Evolutionary conservation across 2,329 filamentous ascomycete species (phyloP).

Genomic region (Fusarium ramigenum): DNA sequence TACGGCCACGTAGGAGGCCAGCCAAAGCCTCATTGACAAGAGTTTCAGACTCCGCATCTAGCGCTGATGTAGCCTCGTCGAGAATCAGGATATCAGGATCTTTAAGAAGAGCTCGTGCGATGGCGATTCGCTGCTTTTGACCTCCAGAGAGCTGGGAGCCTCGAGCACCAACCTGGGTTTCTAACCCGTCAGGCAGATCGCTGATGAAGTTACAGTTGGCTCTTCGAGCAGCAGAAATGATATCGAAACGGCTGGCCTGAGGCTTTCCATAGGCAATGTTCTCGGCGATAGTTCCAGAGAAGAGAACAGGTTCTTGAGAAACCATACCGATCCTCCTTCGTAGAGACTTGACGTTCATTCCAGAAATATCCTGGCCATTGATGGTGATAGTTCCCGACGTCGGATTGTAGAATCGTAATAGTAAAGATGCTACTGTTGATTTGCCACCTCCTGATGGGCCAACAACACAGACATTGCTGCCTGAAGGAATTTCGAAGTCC

Average conservation of each 20-base stretch:
- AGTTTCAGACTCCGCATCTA: conserved; percentile 97
- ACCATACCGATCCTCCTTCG: conserved; percentile 94
- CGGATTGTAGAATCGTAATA: conserved; percentile 91
- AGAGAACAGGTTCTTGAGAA: conserved; percentile 92
- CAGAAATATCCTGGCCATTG: conserved; percentile 82
- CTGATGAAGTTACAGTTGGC: conserved; percentile 97
- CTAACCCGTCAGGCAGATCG: conserved; percentile 94
- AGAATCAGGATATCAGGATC: conserved; percentile 96
- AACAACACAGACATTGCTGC: conserved; percentile 95
- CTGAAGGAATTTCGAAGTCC: conserved; percentile 89
- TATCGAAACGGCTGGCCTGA: conserved; percentile 78
- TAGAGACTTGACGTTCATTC: conserved; percentile 93
- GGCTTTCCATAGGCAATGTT: conserved; percentile 94
- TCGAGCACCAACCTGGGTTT: conserved; percentile 91
- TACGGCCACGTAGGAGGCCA: conserved; percentile 82
- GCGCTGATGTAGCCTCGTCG: conserved; percentile 93
- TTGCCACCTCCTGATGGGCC: conserved; percentile 96
- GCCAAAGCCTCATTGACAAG: conserved; percentile 91
- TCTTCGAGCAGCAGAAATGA: conserved; percentile 85
- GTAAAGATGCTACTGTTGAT: conserved; percentile 90
- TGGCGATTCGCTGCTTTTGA: conserved; percentile 97
- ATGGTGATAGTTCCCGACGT: conserved; percentile 81
- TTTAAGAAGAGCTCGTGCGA: conserved; percentile 92
- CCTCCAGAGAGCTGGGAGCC: conserved; percentile 95
- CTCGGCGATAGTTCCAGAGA: conserved; percentile 84